These are phyloP conservation scores for rapeseed (Brassica napus) DNA, from an alignment of 345 rosid species.

Conservation along the genomic window DNA sequence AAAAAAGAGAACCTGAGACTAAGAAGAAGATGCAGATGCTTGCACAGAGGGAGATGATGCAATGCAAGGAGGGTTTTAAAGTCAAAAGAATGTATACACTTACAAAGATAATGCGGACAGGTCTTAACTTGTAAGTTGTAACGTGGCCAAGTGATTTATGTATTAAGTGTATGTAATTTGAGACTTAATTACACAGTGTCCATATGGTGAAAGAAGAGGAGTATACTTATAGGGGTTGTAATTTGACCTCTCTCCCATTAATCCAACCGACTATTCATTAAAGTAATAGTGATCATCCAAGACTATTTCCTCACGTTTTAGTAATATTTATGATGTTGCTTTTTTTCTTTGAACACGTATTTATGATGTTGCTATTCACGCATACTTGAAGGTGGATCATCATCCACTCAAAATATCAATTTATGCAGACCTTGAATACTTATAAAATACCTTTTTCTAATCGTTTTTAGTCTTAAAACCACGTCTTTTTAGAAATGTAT, in stretches of 20 bases:
- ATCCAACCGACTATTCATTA: conserved; percentile 32
- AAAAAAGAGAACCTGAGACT: conserved; percentile 30
- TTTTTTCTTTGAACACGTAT: too few species aligned
- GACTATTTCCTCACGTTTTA: conserved; percentile 10
- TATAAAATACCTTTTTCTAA: not conserved
- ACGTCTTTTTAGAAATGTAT: conserved; percentile 1
- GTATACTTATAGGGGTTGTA: conserved; percentile 1
- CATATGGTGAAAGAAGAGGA: conserved; percentile 30
- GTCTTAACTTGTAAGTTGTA: conserved; percentile 22
- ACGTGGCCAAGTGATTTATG: conserved; percentile 38
- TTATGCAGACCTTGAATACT: conserved; percentile 1
- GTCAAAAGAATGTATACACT: conserved; percentile 34
- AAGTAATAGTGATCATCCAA: conserved; percentile 20
- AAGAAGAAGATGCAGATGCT: conserved; percentile 1
- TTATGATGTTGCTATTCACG: not conserved
- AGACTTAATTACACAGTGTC: conserved; percentile 32
- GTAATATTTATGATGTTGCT: not conserved
- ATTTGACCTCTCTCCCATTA: conserved; percentile 34
- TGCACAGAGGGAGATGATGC: conserved; percentile 5
- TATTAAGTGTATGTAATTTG: conserved; percentile 23
- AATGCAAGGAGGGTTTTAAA: conserved; percentile 10
- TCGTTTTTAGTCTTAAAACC: not conserved
- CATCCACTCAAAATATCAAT: conserved; percentile 18
- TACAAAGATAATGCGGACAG: conserved; percentile 24
- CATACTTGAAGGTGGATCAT: conserved; percentile 1